phyloP scores from a whole-genome alignment of 352 stramenopile genomes.

The Peronosclerospora sorghi region DNA sequence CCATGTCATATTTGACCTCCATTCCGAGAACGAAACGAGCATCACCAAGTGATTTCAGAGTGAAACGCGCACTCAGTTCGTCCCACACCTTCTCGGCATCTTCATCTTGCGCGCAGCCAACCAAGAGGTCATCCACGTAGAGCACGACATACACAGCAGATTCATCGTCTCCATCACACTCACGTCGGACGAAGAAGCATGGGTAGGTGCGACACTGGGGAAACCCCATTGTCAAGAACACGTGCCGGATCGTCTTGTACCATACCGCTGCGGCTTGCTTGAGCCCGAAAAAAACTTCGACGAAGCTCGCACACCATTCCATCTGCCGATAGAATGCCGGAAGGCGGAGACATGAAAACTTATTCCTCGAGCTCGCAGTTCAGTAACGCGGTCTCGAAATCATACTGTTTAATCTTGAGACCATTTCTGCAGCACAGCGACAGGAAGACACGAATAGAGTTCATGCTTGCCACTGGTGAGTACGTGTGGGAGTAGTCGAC shows the following conservation, averaged over 20 bases:
- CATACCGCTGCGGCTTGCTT: constrained; percentile 23
- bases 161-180: no score
- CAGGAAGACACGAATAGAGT: neutral
- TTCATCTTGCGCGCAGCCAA: neutral
- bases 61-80: constrained; percentile 1
- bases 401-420: neutral
- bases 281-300: constrained; percentile 22
- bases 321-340: neutral
- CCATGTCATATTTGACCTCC: constrained; percentile 1
- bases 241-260: constrained; percentile 15
- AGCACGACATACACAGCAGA: neutral
- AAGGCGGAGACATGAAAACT: neutral
- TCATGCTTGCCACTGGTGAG: neutral
- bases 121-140: neutral
- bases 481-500: neutral
- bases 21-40: constrained; percentile 4
- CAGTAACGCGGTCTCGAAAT: neutral
- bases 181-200: neutral
- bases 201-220: neutral
- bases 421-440: neutral
- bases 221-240: constrained; percentile 2
- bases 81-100: neutral
- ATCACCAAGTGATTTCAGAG: constrained; percentile 8
- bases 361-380: neutral
- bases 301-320: neutral